Conservation (phyloP, 2,329 filamentous ascomycete genomes). For the Aureobasidium sp. region DNA sequence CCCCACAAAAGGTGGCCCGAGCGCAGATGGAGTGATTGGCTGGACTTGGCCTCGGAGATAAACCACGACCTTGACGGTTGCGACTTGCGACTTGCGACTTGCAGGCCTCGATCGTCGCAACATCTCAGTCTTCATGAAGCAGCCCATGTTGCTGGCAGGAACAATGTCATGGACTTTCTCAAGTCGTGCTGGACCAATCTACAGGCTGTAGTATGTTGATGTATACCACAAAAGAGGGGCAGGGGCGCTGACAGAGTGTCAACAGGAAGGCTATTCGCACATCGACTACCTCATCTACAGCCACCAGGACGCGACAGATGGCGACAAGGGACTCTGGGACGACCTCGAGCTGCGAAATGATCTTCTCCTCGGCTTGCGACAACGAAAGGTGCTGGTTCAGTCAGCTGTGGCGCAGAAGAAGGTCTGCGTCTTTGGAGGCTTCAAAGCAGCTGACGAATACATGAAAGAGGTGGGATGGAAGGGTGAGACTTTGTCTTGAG, state of each 20-base stretch:
- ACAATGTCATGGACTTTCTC: slow-evolving; percentile 25
- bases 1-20: not conserved
- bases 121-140: not conserved
- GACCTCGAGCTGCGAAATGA: not conserved
- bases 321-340: not conserved
- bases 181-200: slow-evolving; percentile 27
- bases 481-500: not conserved
- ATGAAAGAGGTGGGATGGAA: slow-evolving; percentile 8
- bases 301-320: not conserved
- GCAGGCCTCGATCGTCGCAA: no score
- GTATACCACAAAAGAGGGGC: no score
- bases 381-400: not conserved
- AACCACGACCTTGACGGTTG: not conserved
- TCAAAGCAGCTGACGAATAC: not conserved
- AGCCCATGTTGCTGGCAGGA: not conserved
- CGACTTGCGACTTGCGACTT: no score
- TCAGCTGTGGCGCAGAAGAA: slow-evolving; percentile 2
- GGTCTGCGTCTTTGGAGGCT: slow-evolving; percentile 12
- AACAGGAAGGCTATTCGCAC: slow-evolving; percentile 9
- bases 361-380: not conserved
- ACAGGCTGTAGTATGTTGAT: slow-evolving; percentile 16
- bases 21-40: not conserved
- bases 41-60: not conserved
- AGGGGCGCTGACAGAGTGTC: not conserved
- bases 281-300: slow-evolving; percentile 13